Evolutionary conservation across 345 rosid genomes (phyloP), one percentile per base, ranked within the genome.

Genomic region (Pistacia integerrima): DNA sequence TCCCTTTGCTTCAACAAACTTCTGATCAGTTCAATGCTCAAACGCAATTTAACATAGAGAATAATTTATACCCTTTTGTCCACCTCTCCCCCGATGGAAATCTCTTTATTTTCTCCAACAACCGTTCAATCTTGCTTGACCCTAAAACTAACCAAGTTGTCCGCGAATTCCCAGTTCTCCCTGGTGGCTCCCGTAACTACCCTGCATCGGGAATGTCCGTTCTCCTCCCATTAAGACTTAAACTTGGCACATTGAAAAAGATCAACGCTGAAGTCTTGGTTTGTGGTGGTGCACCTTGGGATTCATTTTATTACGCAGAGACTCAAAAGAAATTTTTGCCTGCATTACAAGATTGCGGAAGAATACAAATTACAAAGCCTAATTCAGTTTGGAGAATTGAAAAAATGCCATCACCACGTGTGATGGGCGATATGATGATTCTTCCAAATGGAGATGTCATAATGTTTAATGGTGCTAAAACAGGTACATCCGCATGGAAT

Each of bases 371-470:
- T 73, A 88, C 90, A 38, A 81, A 82, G 48, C 68, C 74, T 0
- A 77, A 86, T 30, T 85, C 96, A 0, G 75, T 62, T 9, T 95
- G 97, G 97, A 81, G 80, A 77, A 84, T 69, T 0, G 90, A 86
- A 60, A 62, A 64, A 51, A 95, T 95, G 99, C 96, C 98, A 0
- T 80, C 85, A 0, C 82, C 92, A 49, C 80, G 97, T 14, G 75
- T 90, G 2, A 85, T 90, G 91, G 96, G 98, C 1, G 99, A 93
- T 78, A 74, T 88, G 78, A 85, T 90, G 46, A 57, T 88, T 72
- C 90, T 93, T 54, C 96, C 98, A 0, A 87, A 83, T 2, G 98
- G 94, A 44, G 94, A 95, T 36, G 60, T 93, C 8, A 84, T 93
- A 12, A 55, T 93, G 33, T 67, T 93, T 2, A 93, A 91, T 20